These are phyloP conservation scores for Acer saccharum DNA, from an alignment of 345 rosid species.

Conservation along the genomic window DNA sequence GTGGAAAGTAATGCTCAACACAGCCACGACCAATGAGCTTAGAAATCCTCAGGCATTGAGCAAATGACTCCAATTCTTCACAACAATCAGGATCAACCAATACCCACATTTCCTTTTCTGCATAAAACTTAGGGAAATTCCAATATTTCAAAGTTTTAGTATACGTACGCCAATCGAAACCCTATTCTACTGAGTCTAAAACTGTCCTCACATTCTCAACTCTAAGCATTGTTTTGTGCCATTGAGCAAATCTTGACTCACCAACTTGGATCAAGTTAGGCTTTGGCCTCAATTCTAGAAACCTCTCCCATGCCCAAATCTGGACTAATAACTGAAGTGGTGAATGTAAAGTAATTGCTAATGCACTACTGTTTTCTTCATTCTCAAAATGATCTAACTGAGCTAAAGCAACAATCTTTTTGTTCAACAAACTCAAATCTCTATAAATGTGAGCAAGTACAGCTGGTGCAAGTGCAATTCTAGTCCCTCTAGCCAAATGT, in stretches of 20 bases:
- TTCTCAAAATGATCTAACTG: background rate
- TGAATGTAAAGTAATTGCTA: conserved; percentile 22
- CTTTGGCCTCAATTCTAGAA: conserved; percentile 24
- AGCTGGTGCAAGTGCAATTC: conserved; percentile 51
- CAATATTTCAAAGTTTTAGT: background rate
- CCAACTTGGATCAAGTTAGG: conserved; percentile 27
- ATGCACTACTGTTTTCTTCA: background rate
- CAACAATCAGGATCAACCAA: background rate
- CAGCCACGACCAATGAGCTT: conserved; percentile 11
- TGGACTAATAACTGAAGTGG: conserved; percentile 38
- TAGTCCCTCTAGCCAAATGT: conserved; percentile 40
- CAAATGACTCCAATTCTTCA: conserved; percentile 16
- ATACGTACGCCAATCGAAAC: conserved; percentile 37
- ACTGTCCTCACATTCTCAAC: conserved; percentile 18
- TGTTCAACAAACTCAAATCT: conserved; percentile 33
- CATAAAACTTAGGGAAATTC: background rate
- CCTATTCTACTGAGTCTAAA: conserved; percentile 28
- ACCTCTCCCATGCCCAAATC: conserved; percentile 53
- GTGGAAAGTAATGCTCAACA: conserved; percentile 19
- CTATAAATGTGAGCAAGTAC: conserved; percentile 43
- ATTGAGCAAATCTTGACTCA: conserved; percentile 37
- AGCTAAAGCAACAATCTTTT: conserved; percentile 14
- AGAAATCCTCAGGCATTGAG: conserved; percentile 7
- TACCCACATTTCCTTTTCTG: background rate
- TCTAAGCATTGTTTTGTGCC: conserved; percentile 24